Conservation (phyloP, 164 flowering plant species). For the Santalum album region DNA sequence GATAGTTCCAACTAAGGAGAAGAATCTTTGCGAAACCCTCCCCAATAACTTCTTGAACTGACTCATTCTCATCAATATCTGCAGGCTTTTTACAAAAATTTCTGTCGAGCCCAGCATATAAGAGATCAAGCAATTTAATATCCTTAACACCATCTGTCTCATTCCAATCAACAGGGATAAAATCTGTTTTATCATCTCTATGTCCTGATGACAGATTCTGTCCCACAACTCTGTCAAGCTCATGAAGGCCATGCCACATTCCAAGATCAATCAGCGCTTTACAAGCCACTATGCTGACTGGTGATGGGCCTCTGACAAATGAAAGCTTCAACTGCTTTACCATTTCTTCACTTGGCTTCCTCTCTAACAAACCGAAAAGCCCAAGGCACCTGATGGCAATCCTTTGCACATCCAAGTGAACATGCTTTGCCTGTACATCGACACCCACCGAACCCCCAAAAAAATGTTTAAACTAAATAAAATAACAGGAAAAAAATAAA, state of each 20-base stretch:
- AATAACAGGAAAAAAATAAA: constrained; percentile 1
- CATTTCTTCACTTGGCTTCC: constrained; percentile 53
- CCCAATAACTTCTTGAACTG: constrained; percentile 55
- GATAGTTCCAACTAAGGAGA: constrained; percentile 72
- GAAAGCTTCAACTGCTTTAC: constrained; percentile 70
- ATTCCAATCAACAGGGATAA: constrained; percentile 18
- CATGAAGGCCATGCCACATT: constrained; percentile 84
- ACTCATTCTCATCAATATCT: constrained; percentile 51
- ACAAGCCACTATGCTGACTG: constrained; percentile 54
- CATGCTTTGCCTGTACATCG: constrained; percentile 85
- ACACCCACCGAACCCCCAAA: too few relatives aligned
- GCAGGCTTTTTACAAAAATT: constrained; percentile 21
- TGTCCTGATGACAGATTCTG: constrained; percentile 24
- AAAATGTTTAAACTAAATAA: not conserved
- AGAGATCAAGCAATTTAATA: constrained; percentile 50
- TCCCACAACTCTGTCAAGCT: constrained; percentile 56
- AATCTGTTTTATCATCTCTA: constrained; percentile 17
- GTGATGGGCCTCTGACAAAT: constrained; percentile 42
- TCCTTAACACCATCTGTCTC: constrained; percentile 26
- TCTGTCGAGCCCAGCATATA: constrained; percentile 50
- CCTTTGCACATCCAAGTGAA: constrained; percentile 81
- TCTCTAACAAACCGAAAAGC: constrained; percentile 78
- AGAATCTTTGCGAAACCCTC: constrained; percentile 93
- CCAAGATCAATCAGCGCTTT: constrained; percentile 78
- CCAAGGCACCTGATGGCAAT: constrained; percentile 85